Percentiles rank a stretch among this genome's conserved stretches.
Evolutionary conservation across 768 basidiomycete genomes (phyloP).

Genomic region (Lactarius tabidus): DNA sequence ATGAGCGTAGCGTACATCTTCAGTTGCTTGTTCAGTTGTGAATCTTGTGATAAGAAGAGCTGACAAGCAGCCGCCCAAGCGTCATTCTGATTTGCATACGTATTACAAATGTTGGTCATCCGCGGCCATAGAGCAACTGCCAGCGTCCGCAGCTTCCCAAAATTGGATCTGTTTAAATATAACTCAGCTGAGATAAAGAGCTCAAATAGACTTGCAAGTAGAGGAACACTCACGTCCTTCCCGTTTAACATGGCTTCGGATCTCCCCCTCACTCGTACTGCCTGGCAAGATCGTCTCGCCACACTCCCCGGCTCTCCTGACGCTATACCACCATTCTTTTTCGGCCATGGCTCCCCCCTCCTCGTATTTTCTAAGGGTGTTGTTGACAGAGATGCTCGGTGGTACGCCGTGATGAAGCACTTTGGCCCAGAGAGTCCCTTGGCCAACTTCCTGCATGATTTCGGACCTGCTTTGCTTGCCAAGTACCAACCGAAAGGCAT

Average conservation of each 20-base stretch:
- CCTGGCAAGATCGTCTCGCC: constrained; percentile 53
- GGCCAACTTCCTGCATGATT: constrained; percentile 56
- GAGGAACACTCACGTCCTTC: no score
- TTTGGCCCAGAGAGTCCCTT: constrained; percentile 51
- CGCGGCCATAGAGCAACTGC: no score
- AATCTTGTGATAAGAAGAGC: no score
- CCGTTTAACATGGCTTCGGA: constrained; percentile 45
- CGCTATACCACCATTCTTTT: constrained; percentile 73
- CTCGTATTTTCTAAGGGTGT: constrained; percentile 37
- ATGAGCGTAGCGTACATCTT: no score
- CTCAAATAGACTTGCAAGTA: no score
- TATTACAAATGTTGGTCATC: no score
- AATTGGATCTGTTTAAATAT: no score
- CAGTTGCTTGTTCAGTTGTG: no score
- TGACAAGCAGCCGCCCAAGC: no score
- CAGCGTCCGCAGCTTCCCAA: no score
- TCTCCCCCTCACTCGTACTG: constrained; percentile 36
- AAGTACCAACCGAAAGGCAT: constrained; percentile 79
- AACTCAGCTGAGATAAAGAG: no score
- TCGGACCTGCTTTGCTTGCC: constrained; percentile 56
- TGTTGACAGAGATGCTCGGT: neutral
- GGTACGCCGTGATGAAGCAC: constrained; percentile 20
- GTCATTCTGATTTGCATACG: no score
- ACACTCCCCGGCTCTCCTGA: constrained; percentile 51
- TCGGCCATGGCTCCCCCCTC: constrained; percentile 64